Evolutionary conservation across 2,329 filamentous ascomycete genomes (phyloP).

Genomic region (Claviceps quebecensis): DNA sequence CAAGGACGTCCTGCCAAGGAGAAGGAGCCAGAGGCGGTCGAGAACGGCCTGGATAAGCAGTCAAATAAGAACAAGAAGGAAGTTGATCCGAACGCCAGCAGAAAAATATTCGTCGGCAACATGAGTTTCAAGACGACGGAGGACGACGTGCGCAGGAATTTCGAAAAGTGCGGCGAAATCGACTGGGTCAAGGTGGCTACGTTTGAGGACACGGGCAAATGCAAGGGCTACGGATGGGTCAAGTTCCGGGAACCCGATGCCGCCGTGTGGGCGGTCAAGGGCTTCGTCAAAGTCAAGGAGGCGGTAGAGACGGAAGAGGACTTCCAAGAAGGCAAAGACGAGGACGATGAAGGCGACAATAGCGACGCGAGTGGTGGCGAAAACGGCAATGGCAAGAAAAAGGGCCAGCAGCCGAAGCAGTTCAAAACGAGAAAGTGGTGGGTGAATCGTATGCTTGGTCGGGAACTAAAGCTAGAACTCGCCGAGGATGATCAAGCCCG

Average conservation of each 20-base stretch:
- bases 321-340: conserved; percentile 36
- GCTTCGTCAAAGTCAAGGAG: conserved; percentile 61
- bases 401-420: conserved; percentile 28
- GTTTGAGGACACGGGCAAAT: conserved; percentile 94
- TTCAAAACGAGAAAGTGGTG: conserved; percentile 60
- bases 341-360: conserved; percentile 29
- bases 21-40: conserved; percentile 19
- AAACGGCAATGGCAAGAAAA: conserved; percentile 17
- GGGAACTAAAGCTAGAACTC: conserved; percentile 76
- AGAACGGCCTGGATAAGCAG: conserved; percentile 15
- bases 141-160: conserved; percentile 68
- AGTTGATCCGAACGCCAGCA: conserved; percentile 44
- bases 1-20: conserved; percentile 72
- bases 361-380: conserved; percentile 13
- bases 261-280: conserved; percentile 56
- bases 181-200: conserved; percentile 79
- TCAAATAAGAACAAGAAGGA: conserved; percentile 22
- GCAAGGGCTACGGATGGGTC: conserved; percentile 94
- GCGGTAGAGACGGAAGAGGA: conserved; percentile 48
- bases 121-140: conserved; percentile 70
- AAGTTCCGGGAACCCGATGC: conserved; percentile 70
- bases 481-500: conserved; percentile 80
- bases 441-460: conserved; percentile 70
- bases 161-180: conserved; percentile 71
- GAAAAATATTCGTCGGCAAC: conserved; percentile 85